Base-by-base conservation (phyloP, 148 eudicot genomes). In the Amaranthus palmeri region DNA sequence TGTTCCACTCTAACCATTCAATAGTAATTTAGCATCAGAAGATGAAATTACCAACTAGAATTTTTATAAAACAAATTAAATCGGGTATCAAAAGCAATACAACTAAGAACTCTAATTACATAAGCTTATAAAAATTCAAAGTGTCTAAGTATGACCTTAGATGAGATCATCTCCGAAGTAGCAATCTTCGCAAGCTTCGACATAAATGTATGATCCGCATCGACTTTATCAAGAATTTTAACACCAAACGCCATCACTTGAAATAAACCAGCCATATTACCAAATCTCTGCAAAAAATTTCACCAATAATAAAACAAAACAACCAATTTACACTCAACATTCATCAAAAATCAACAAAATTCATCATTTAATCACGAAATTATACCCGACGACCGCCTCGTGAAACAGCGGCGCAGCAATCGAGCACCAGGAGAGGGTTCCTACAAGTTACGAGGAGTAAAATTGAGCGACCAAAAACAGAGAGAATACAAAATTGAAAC, bases 341-440 rank as follows among this genome's bases (percentile, higher is more conserved):
- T 62, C 55, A 49, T 36, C 52, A 14, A 0, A 44, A 45, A 15
- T 17, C 67, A 54, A 40, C 60, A 50, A 0, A 46, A 46, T 25
- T 10, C 45, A 9, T 3, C 15, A 54, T 7, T 6, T 14, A 41
- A 0, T 46, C 47, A 55, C 4, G 9, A 15, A 82, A 73, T 52
- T 70, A 13, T 88, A 95, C 98, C 87, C 97, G 81, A 6, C 98
- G 90, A 61, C 98, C 97, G 14, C 97, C 96, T 47, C 96, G 89
- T 4, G 98, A 95, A 15, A 91, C 92, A 42, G 90, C 77, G 10
- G 83, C 84, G 76, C 98, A 95, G 73, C 97, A 95, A 77, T 95
- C 98, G 6, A 95, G 96, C 76, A 95, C 97, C 75, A 95, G 80
- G 42, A 95, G 91, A 14, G 98, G 97, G 61, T 95, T 95, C 83